These are phyloP conservation scores for Hypomyces perniciosus DNA, from an alignment of 2,329 filamentous ascomycete species.

Conservation along the genomic window DNA sequence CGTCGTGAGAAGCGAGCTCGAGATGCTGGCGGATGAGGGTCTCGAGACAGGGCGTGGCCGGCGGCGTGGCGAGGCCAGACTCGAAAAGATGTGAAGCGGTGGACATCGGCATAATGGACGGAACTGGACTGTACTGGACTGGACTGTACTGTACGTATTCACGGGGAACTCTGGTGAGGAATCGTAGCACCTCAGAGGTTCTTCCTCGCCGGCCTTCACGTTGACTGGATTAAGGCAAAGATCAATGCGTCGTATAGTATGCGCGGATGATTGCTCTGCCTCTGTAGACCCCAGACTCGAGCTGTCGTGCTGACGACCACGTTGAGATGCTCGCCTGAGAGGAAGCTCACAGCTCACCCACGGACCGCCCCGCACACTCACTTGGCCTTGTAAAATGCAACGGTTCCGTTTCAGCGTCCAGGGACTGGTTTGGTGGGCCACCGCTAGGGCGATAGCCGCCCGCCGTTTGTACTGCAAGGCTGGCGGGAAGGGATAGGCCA, in stretches of 20 bases:
- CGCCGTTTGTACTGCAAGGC: not conserved
- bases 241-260: too few species aligned
- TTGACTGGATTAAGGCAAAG: too few species aligned
- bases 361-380: conserved; percentile 5
- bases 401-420: not conserved
- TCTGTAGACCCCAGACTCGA: too few species aligned
- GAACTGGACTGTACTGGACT: too few species aligned
- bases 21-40: conserved; percentile 25
- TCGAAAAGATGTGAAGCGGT: conserved; percentile 8
- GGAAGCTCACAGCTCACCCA: not conserved
- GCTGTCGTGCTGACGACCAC: too few species aligned
- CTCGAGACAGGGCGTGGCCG: conserved; percentile 18
- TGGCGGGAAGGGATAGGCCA: not conserved
- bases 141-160: too few species aligned
- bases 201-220: too few species aligned
- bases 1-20: conserved; percentile 19
- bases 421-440: conserved; percentile 1
- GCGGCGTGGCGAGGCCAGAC: conserved; percentile 5
- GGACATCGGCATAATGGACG: not conserved
- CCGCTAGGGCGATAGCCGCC: not conserved
- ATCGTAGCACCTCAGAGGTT: too few species aligned
- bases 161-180: too few species aligned
- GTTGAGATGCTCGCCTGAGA: not conserved
- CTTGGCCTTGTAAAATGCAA: not conserved
- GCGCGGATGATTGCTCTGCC: too few species aligned